Conservation (phyloP, 2,329 filamentous ascomycete genomes). For the Calonectria pseudoreteaudii region DNA sequence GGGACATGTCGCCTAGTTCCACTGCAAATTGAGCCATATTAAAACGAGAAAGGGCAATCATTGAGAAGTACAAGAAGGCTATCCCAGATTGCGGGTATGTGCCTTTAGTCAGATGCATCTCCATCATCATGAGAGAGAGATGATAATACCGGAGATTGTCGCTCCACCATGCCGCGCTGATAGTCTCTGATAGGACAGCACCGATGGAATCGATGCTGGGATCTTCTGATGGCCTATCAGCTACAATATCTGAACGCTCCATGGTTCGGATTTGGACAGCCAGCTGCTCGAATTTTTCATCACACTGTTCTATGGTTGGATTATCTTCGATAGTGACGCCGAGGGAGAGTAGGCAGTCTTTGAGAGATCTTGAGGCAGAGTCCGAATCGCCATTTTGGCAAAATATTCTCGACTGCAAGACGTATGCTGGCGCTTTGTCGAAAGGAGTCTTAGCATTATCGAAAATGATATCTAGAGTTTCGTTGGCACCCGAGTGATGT, state of each 20-base stretch:
- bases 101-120: slow-evolving; percentile 72
- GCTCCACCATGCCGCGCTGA: slow-evolving; percentile 79
- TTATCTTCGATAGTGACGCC: slow-evolving; percentile 74
- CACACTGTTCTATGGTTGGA: slow-evolving; percentile 81
- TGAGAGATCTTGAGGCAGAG: slow-evolving; percentile 76
- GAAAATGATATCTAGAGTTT: slow-evolving; percentile 78
- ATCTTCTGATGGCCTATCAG: slow-evolving; percentile 58
- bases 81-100: slow-evolving; percentile 77
- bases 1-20: slow-evolving; percentile 71
- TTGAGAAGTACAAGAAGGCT: slow-evolving; percentile 75
- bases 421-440: slow-evolving; percentile 87
- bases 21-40: slow-evolving; percentile 76
- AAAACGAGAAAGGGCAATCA: slow-evolving; percentile 76
- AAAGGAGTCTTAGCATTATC: slow-evolving; percentile 75
- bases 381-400: slow-evolving; percentile 79
- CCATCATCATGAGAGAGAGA: slow-evolving; percentile 73
- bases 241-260: slow-evolving; percentile 61
- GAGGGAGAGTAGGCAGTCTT: slow-evolving; percentile 77
- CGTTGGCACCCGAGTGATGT: slow-evolving; percentile 74
- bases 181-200: slow-evolving; percentile 76
- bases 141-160: slow-evolving; percentile 80
- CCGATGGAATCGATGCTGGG: slow-evolving; percentile 72
- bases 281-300: slow-evolving; percentile 76
- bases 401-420: slow-evolving; percentile 83
- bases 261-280: slow-evolving; percentile 69